Base-by-base conservation (phyloP, 164 flowering plant species). In the Buxus sempervirens region DNA sequence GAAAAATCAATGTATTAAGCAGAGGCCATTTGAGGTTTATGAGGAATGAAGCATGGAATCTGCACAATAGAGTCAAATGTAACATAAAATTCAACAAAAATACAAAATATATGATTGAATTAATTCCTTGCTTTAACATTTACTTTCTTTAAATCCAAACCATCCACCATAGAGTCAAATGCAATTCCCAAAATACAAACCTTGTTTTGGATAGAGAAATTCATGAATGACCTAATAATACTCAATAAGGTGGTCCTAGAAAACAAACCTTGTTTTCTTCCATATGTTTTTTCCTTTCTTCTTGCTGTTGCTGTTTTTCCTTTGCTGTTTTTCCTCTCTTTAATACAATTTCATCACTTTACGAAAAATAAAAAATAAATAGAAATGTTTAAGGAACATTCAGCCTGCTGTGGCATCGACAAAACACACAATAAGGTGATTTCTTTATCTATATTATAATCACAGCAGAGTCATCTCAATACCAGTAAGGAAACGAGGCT, bases 161-260 rank as follows among this genome's bases (percentile, higher is more conserved):
- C 38, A 32, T 32, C 38, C n/a, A n/a, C n/a, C n/a, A n/a, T n/a
- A n/a, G n/a, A n/a, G n/a, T n/a, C 45, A 12, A 12, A 41, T 41
- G 45, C 45, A 41, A 12, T 41, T 41, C 18, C 49, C 4, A 6
- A 51, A 67, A 51, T 3, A 70, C 82, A 75, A 62, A 92, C 98
- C 78, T 95, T 95, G 62, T 89, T 91, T 79, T 88, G 97, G 57
- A 95, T 95, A 38, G 97, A 95, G 77, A 95, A 95, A 82, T 95
- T 92, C 78, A 95, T 95, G 78, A 95, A 95, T 79, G 90, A 86
- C 92, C 98, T 9, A 95, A 91, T 80, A 95, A 75, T 67, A 95
- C 97, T 42, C 86, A 77, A 71, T 95, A 92, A 9, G 97, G 98
- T 26, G 98, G 98, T 41, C 96, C 96, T 71, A n/a, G n/a, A n/a